Evolutionary conservation across 768 basidiomycete genomes (phyloP), one percentile per base, ranked within the genome.

Genomic region (Filobasidium wieringae): DNA sequence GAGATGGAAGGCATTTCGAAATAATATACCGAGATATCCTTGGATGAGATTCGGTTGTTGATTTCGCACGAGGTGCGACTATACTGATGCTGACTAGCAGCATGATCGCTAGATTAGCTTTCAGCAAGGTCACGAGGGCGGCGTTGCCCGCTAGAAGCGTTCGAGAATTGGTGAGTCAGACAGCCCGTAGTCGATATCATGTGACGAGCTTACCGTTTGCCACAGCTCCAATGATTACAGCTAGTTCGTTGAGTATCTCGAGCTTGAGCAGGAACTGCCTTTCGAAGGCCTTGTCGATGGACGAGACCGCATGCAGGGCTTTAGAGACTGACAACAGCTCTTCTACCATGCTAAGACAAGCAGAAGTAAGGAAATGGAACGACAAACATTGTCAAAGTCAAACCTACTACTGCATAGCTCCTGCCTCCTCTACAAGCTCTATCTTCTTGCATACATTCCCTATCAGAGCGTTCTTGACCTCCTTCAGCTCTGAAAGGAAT

Each of bases 361-460:
- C 45, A 50, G 32, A 29, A 19, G 17, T 9, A 11, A 14, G 24
- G 24, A 11, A 26, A 51, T 4, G 19, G n/a, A n/a, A n/a, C n/a
- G n/a, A n/a, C n/a, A n/a, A n/a, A n/a, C n/a, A n/a, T n/a, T n/a
- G n/a, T n/a, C n/a, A n/a, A n/a, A n/a, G n/a, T n/a, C n/a, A n/a
- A n/a, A n/a, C 69, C 45, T 27, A 66, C 67, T 64, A 57, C 7
- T 12, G 11, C 26, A 71, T 32, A 19, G 64, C 34, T 52, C 52
- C 34, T 22, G 62, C 59, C 57, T 72, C 66, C 41, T 67, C 63
- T 27, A 65, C 67, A 1, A 70, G 62, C 39, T 69, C 65, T 6
- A 71, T 66, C 65, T 73, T 73, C 60, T 64, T 67, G 63, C 65
- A 61, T 4, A 66, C 66, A 55, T 73, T 73, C 11, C 72, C 72